Conservation (phyloP, 257 asterid genomes). For the Lycium ferocissimum region DNA sequence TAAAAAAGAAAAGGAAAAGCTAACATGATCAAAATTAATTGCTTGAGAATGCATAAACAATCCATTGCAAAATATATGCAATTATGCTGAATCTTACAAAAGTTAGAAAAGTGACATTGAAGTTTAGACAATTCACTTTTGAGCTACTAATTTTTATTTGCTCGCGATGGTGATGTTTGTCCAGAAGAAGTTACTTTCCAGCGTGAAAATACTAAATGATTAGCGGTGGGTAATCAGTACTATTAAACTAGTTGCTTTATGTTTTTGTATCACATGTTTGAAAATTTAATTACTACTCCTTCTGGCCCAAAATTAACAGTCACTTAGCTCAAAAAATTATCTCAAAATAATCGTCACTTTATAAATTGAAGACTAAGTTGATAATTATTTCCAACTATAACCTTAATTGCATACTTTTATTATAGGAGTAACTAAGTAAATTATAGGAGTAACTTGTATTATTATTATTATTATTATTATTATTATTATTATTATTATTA, state of each 20-base stretch:
- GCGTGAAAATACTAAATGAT: conserved; percentile 7
- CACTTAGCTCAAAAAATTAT: background rate
- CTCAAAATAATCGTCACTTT: too few relatives aligned
- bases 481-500: too few relatives aligned
- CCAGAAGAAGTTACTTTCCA: background rate
- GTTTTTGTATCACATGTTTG: background rate
- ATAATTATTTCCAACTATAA: too few relatives aligned
- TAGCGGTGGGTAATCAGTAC: conserved; percentile 25
- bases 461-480: too few relatives aligned
- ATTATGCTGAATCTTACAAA: conserved; percentile 44
- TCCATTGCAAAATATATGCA: conserved; percentile 41
- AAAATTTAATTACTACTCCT: background rate
- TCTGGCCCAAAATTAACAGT: background rate
- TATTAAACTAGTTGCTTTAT: background rate
- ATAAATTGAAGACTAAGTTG: too few relatives aligned
- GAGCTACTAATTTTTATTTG: conserved; percentile 30
- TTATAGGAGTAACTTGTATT: too few relatives aligned
- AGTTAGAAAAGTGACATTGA: conserved; percentile 30
- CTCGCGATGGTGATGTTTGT: conserved; percentile 36
- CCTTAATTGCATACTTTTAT: too few relatives aligned
- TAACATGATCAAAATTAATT: conserved; percentile 24
- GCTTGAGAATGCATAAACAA: conserved; percentile 30
- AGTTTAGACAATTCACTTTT: conserved; percentile 39
- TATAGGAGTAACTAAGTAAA: too few relatives aligned
- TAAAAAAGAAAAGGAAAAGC: background rate